These are phyloP conservation scores for Huiozyma naganishii DNA, from an alignment of 805 yeast species.

Conservation along the genomic window DNA sequence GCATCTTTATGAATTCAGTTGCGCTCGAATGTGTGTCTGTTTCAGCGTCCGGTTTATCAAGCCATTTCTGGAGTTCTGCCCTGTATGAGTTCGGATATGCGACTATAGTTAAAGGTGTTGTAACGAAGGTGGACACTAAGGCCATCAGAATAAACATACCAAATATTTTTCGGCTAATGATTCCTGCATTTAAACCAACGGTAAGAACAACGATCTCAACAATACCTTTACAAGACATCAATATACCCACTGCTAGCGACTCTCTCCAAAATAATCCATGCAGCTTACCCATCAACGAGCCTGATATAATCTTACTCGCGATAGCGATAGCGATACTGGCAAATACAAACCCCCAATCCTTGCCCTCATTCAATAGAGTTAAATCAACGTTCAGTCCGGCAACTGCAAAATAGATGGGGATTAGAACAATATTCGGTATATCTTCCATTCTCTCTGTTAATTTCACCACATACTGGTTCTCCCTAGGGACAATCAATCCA, in stretches of 20 bases:
- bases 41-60: constrained; percentile 11
- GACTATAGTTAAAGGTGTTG: constrained; percentile 61
- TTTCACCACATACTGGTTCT: constrained; percentile 57
- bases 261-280: constrained; percentile 64
- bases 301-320: constrained; percentile 57
- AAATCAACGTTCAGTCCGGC: constrained; percentile 67
- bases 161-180: constrained; percentile 51
- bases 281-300: constrained; percentile 49
- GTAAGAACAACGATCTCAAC: constrained; percentile 73
- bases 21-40: not conserved
- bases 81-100: constrained; percentile 55
- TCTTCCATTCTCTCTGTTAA: constrained; percentile 71
- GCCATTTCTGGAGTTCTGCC: constrained; percentile 32
- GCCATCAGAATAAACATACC: constrained; percentile 84
- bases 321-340: constrained; percentile 61
- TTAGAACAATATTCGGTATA: constrained; percentile 55
- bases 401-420: constrained; percentile 71
- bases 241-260: constrained; percentile 61
- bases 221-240: constrained; percentile 85
- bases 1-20: not conserved
- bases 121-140: constrained; percentile 61
- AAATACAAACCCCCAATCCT: constrained; percentile 69
- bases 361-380: constrained; percentile 51
- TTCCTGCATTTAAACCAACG: constrained; percentile 62
- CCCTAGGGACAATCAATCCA: constrained; percentile 68